Evolutionary conservation across 129 eudicot genomes (phyloP).

Genomic region (Pulicaria dysenterica): DNA sequence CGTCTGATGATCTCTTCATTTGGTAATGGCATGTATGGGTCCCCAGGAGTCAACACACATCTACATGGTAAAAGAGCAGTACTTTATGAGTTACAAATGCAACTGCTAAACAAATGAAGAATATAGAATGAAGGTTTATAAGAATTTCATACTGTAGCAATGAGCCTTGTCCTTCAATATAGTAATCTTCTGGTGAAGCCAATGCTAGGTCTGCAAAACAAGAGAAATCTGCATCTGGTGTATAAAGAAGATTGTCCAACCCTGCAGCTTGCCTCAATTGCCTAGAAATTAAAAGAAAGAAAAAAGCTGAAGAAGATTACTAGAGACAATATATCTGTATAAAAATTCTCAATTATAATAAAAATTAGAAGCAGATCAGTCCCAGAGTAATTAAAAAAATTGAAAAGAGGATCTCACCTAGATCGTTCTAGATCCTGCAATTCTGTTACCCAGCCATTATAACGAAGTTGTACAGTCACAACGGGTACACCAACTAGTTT

Average conservation of each 20-base stretch:
- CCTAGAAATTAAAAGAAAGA: slow-evolving; percentile 39
- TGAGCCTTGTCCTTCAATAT: slow-evolving; percentile 91
- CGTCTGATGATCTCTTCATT: slow-evolving; percentile 88
- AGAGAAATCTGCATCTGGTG: slow-evolving; percentile 99
- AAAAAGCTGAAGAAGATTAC: background rate
- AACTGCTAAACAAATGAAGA: slow-evolving; percentile 16
- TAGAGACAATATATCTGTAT: background rate
- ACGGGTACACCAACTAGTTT: slow-evolving; percentile 96
- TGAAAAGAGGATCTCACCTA: slow-evolving; percentile 48
- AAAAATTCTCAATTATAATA: background rate
- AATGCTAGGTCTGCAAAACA: slow-evolving; percentile 98
- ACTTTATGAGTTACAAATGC: slow-evolving; percentile 18
- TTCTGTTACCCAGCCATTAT: slow-evolving; percentile 98
- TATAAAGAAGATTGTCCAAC: slow-evolving; percentile 89
- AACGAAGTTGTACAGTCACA: slow-evolving; percentile 96
- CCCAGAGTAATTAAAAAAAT: background rate
- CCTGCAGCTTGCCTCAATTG: slow-evolving; percentile 85
- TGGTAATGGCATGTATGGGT: slow-evolving; percentile 95
- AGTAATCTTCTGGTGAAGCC: slow-evolving; percentile 92
- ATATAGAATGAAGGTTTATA: background rate
- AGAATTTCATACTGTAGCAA: slow-evolving; percentile 80
- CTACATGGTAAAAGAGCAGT: slow-evolving; percentile 40
- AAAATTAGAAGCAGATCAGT: background rate
- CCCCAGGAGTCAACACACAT: slow-evolving; percentile 97
- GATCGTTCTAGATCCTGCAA: slow-evolving; percentile 87